Conservation (phyloP, 768 basidiomycete species). For the Hericium alpestre region DNA sequence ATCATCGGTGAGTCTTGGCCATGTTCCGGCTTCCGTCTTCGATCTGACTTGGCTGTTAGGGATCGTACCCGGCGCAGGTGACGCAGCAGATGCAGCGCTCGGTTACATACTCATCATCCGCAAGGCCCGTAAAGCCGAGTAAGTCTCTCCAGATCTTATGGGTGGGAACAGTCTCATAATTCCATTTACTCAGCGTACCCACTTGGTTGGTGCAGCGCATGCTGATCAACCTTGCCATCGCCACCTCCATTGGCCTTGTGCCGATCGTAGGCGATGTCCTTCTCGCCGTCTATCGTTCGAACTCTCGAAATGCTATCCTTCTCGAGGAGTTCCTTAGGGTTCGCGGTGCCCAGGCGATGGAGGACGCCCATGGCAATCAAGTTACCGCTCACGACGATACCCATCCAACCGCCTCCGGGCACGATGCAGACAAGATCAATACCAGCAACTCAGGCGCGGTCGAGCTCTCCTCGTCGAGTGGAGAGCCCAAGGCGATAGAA, state of each 20-base stretch:
- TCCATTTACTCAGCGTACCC: conserved; percentile 27
- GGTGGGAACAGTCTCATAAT: neutral
- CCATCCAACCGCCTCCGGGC: neutral
- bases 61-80: conserved; percentile 60
- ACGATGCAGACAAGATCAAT: neutral
- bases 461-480: too few relatives aligned
- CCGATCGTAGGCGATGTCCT: conserved; percentile 70
- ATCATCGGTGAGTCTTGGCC: conserved; percentile 37
- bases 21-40: neutral
- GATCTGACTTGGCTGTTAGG: conserved; percentile 22
- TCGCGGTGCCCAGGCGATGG: conserved; percentile 32
- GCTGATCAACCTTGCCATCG: conserved; percentile 66
- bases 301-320: conserved; percentile 78
- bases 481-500: neutral
- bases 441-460: neutral
- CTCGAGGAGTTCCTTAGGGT: conserved; percentile 78
- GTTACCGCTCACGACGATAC: neutral
- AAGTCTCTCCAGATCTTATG: conserved; percentile 19
- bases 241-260: conserved; percentile 53
- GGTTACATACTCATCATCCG: conserved; percentile 71
- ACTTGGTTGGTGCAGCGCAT: conserved; percentile 61
- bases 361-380: neutral
- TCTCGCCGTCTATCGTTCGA: conserved; percentile 74
- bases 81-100: conserved; percentile 48
- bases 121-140: conserved; percentile 66